These are phyloP conservation scores for Fragosphaeria purpurea DNA, from an alignment of 2,329 filamentous ascomycete genomes.

Conservation along the genomic window DNA sequence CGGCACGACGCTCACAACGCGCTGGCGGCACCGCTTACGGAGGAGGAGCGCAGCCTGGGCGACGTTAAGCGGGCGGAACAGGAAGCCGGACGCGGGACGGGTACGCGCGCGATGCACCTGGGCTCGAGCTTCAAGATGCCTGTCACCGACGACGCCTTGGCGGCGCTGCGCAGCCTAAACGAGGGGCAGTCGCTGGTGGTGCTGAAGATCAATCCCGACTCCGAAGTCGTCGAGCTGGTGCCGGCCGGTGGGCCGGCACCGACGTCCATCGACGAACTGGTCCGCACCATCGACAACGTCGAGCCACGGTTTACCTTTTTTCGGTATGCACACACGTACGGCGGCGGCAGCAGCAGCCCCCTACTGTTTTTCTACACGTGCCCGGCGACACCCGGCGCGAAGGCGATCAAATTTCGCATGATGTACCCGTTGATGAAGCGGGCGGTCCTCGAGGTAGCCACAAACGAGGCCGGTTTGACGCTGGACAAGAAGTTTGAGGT, in stretches of 20 bases:
- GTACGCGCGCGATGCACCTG: conserved; percentile 46
- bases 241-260: conserved; percentile 36
- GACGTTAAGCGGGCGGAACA: conserved; percentile 68
- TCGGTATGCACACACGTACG: conserved; percentile 50
- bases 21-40: conserved; percentile 61
- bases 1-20: conserved; percentile 60
- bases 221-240: conserved; percentile 60
- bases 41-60: conserved; percentile 62
- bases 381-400: conserved; percentile 53
- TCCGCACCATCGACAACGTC: conserved; percentile 48
- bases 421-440: conserved; percentile 66
- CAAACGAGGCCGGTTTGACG: conserved; percentile 52
- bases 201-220: conserved; percentile 62
- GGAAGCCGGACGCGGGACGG: conserved; percentile 60
- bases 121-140: conserved; percentile 49
- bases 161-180: conserved; percentile 51
- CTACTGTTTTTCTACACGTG: conserved; percentile 79
- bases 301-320: conserved; percentile 75
- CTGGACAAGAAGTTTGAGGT: conserved; percentile 63
- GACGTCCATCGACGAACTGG: conserved; percentile 48
- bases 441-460: conserved; percentile 56
- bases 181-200: conserved; percentile 47
- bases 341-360: conserved; percentile 42
- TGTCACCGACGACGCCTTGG: conserved; percentile 51
- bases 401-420: conserved; percentile 74